Conservation (phyloP, 2,329 filamentous ascomycete genomes). For the Thielaviopsis euricoi region DNA sequence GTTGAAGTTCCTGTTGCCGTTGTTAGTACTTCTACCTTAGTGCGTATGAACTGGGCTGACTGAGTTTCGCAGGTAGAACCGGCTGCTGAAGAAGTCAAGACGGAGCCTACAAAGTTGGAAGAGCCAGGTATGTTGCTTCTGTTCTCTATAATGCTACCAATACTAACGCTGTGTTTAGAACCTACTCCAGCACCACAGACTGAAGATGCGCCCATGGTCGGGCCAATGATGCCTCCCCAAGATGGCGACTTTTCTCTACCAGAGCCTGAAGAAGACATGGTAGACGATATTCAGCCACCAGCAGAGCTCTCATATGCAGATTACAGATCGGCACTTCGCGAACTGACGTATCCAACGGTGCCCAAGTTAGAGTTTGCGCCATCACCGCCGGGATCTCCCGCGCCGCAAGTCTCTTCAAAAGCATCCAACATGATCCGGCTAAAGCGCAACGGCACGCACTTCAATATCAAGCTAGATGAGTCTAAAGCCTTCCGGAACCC, state of each 20-base stretch:
- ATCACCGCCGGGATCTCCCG: constrained; percentile 49
- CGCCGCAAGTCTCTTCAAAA: constrained; percentile 40
- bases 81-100: background rate
- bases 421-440: constrained; percentile 59
- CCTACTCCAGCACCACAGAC: background rate
- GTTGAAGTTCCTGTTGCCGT: constrained; percentile 5
- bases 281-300: constrained; percentile 20
- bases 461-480: constrained; percentile 56
- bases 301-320: constrained; percentile 47
- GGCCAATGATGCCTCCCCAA: constrained; percentile 8
- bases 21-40: background rate
- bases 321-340: constrained; percentile 46
- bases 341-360: constrained; percentile 55
- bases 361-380: constrained; percentile 60
- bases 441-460: constrained; percentile 63
- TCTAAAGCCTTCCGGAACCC: constrained; percentile 57
- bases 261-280: constrained; percentile 15
- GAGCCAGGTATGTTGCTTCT: background rate
- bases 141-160: background rate
- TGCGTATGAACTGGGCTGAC: background rate
- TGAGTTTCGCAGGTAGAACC: background rate
- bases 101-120: background rate
- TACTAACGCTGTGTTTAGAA: constrained; percentile 1
- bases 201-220: constrained; percentile 7
- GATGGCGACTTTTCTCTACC: constrained; percentile 7